Percentiles rank a stretch among this genome's conserved stretches.
Conservation (phyloP, 1,284 basidiomycete genomes). For the Ceraceosorus bombacis region DNA sequence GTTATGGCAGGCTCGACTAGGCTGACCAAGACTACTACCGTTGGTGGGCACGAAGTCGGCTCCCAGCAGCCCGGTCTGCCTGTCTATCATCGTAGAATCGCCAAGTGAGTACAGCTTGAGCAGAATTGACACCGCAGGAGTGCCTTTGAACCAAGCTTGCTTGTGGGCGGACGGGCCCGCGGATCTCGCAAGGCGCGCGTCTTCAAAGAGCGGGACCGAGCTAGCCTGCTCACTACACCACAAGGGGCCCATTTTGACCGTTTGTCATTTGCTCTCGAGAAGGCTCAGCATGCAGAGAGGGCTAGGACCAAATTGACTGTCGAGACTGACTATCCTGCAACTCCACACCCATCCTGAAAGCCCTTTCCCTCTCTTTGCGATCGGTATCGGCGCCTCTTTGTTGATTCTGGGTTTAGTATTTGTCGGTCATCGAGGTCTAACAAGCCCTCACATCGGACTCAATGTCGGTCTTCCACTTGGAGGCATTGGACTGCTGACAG, state of each 20-base stretch:
- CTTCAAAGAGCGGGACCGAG: not conserved
- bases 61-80: conserved; percentile 14
- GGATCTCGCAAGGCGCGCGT: too few relatives aligned
- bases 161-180: not conserved
- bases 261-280: too few relatives aligned
- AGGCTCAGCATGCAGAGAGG: too few relatives aligned
- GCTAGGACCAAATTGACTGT: not conserved
- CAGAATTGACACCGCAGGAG: too few relatives aligned
- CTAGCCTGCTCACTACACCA: not conserved
- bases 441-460: conserved; percentile 9
- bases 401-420: conserved; percentile 22
- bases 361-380: conserved; percentile 26
- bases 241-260: too few relatives aligned
- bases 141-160: not conserved
- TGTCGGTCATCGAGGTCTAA: conserved; percentile 5
- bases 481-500: conserved; percentile 22
- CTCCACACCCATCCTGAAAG: conserved; percentile 1
- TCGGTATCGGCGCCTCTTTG: conserved; percentile 25
- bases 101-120: conserved; percentile 8
- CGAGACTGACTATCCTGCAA: not conserved
- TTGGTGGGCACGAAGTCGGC: conserved; percentile 12
- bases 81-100: conserved; percentile 32
- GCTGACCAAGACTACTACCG: conserved; percentile 20
- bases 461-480: conserved; percentile 25
- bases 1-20: conserved; percentile 18